Conservation (phyloP, 768 basidiomycete genomes). For the Panaeolus papilionaceus region DNA sequence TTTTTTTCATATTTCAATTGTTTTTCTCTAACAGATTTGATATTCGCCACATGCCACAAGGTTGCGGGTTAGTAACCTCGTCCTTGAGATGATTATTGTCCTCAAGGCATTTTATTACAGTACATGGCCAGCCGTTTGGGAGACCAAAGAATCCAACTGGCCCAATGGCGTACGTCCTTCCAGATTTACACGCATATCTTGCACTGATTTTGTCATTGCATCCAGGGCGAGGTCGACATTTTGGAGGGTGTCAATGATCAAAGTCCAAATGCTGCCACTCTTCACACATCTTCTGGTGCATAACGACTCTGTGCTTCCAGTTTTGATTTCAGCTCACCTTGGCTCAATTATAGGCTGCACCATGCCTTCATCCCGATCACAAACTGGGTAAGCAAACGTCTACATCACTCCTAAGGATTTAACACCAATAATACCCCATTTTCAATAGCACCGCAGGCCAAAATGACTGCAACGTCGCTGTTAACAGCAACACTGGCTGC, state of each 20-base stretch:
- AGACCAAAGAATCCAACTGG: constrained; percentile 54
- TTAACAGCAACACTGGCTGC: constrained; percentile 36
- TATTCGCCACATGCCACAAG: constrained; percentile 41
- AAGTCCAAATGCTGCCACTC: constrained; percentile 35
- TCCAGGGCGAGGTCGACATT: constrained; percentile 45
- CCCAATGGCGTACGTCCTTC: constrained; percentile 39
- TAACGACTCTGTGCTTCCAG: constrained; percentile 24
- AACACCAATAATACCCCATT: constrained; percentile 17
- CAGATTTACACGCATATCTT: constrained; percentile 31
- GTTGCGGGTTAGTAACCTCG: constrained; percentile 34
- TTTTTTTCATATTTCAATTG: not conserved
- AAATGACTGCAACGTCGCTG: constrained; percentile 30
- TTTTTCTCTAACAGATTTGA: constrained; percentile 33
- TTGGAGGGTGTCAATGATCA: constrained; percentile 44
- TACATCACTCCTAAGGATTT: not conserved
- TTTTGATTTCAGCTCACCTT: not conserved
- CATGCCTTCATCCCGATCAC: constrained; percentile 37
- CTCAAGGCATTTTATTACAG: constrained; percentile 23
- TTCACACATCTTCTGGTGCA: constrained; percentile 47
- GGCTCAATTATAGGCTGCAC: constrained; percentile 29
- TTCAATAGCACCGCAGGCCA: constrained; percentile 30
- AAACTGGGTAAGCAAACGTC: constrained; percentile 49
- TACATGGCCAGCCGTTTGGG: constrained; percentile 58
- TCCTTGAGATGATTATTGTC: not conserved
- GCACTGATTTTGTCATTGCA: not conserved